Base-by-base conservation (phyloP, 352 stramenopile species). In the Globisporangium abappressorium region DNA sequence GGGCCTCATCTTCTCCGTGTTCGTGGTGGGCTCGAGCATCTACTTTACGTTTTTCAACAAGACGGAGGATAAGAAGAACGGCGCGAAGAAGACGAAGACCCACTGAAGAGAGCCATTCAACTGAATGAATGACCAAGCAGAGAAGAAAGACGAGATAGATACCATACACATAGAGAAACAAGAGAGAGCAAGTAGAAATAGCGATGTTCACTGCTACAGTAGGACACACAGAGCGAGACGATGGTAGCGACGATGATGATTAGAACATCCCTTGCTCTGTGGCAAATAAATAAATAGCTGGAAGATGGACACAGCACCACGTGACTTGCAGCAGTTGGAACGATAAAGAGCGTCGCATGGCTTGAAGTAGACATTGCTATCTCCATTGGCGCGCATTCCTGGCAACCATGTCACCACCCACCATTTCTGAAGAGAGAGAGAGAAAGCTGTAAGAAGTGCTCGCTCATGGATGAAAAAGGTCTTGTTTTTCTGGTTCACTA, bases 41-140 rank as follows among this genome's bases (percentile, higher is more conserved):
- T 97, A 97, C 76, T 97, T 97, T 64, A 76, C 76, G 57, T 87
- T 83, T 57, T 77, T 92, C 54, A 90, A 89, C 79, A 84, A 89
- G 69, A 70, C 64, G 38, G 66, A 79, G 59, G 79, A 77, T 59
- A 69, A 43, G 43, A 66, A 63, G 15, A 62, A 43, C 15, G n/a
- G 2, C 24, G 8, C 20, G 38, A 61, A 38, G 53, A 74, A 65
- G 69, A 65, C 57, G 11, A 74, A 71, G 59, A 58, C 41, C 7
- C 57, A 73, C 28, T 70, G n/a, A 43, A 43, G 36, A 43, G 38
- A 65, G 22, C 20, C 58, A 5, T 55, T 22, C 11, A 69, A 20
- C n/a, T 8, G 38, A 47, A 33, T 26, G 20, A 24, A 28, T 3
- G 26, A 60, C 15, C 22, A 20, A 54, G 18, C 8, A n/a, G 2